Evolutionary conservation across 371 early-diverging fungal species (phyloP).

Genomic region (Apophysomyces trapeziformis): DNA sequence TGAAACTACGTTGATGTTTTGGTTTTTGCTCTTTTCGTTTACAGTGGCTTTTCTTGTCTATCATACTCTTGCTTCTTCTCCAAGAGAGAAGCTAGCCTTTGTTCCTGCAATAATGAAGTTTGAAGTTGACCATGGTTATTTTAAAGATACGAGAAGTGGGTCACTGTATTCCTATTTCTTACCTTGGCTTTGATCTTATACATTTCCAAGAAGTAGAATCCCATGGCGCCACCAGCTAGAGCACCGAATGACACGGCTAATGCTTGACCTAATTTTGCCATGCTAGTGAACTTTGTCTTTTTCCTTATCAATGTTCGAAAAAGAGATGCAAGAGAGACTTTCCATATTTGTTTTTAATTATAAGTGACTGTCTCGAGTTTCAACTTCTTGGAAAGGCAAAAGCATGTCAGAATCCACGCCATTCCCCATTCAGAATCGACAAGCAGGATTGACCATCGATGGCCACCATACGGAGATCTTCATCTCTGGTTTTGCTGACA

Average conservation of each 20-base stretch:
- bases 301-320: not conserved
- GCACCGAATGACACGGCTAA: slow-evolving; percentile 51
- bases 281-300: not conserved
- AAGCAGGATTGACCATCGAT: slow-evolving; percentile 58
- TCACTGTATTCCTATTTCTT: not conserved
- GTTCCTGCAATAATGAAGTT: slow-evolving; percentile 26
- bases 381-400: too few species aligned
- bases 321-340: too few species aligned
- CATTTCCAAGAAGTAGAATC: slow-evolving; percentile 50
- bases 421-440: slow-evolving; percentile 63
- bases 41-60: slow-evolving; percentile 22
- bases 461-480: slow-evolving; percentile 69
- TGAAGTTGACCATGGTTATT: not conserved
- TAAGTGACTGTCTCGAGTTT: too few species aligned
- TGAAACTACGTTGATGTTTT: not conserved
- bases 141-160: not conserved
- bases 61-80: slow-evolving; percentile 45
- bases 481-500: slow-evolving; percentile 64
- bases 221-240: slow-evolving; percentile 48
- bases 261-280: slow-evolving; percentile 41
- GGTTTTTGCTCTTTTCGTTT: not conserved
- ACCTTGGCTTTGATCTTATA: slow-evolving; percentile 55
- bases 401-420: not conserved
- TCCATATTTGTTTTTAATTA: too few species aligned
- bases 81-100: slow-evolving; percentile 42